These are phyloP conservation scores for Chalciporus sphaerocephalus DNA, from an alignment of 768 basidiomycete species.

Conservation along the genomic window DNA sequence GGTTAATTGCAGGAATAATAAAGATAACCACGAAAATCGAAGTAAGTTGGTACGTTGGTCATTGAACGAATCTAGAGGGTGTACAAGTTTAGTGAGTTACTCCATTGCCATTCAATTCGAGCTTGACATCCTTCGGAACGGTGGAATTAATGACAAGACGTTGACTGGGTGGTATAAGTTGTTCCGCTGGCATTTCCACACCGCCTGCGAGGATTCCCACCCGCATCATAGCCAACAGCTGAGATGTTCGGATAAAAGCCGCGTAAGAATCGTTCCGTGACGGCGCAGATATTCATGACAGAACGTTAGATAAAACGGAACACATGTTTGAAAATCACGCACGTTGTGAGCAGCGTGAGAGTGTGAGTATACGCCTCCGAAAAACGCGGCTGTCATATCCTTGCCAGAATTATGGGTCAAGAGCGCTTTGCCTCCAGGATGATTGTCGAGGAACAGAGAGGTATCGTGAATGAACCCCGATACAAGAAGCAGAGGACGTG, in stretches of 20 bases:
- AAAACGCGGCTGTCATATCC: conserved; percentile 82
- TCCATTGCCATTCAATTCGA: not conserved
- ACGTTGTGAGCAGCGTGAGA: conserved; percentile 81
- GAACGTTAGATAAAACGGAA: conserved; percentile 2
- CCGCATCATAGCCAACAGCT: conserved; percentile 75
- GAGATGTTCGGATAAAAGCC: conserved; percentile 1
- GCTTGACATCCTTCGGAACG: conserved; percentile 1
- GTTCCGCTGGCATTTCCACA: conserved; percentile 46
- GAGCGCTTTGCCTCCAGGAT: conserved; percentile 71
- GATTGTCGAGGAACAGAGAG: conserved; percentile 63
- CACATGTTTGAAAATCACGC: conserved; percentile 23
- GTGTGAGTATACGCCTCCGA: conserved; percentile 79
- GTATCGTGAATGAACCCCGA: conserved; percentile 88
- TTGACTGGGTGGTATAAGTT: conserved; percentile 44
- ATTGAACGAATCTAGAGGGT: conserved; percentile 15
- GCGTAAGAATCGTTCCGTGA: not conserved
- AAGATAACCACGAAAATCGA: not conserved
- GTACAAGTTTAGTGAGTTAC: not conserved
- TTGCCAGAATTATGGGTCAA: conserved; percentile 64
- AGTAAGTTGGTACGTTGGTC: conserved; percentile 1
- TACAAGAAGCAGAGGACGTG: conserved; percentile 63
- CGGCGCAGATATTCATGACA: not conserved
- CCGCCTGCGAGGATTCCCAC: conserved; percentile 65
- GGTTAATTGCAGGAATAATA: conserved; percentile 8
- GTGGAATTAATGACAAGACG: conserved; percentile 31